These are phyloP conservation scores for Aphanomyces cochlioides DNA, from an alignment of 352 stramenopile species.

Conservation along the genomic window DNA sequence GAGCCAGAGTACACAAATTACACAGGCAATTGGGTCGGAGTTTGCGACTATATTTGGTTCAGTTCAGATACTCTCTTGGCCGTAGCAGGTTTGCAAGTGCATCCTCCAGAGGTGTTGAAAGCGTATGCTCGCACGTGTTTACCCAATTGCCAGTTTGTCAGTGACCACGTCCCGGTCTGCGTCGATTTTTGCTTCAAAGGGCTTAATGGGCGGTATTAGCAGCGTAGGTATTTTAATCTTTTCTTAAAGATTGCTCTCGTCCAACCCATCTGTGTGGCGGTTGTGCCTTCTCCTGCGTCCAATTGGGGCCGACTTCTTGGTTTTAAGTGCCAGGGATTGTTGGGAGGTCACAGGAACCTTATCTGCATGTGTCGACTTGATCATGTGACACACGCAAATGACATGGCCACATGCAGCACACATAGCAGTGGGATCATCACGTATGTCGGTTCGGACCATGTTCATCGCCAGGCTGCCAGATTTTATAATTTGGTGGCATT, in stretches of 20 bases:
- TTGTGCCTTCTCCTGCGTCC: slow-evolving; percentile 3
- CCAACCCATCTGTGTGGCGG: slow-evolving; percentile 3
- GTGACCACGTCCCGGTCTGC: slow-evolving; percentile 94
- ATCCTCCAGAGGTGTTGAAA: slow-evolving; percentile 85
- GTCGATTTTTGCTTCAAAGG: slow-evolving; percentile 81
- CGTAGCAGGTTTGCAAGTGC: slow-evolving; percentile 92
- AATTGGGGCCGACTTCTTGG: background rate
- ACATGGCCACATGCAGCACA: slow-evolving; percentile 19
- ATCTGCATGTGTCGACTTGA: background rate
- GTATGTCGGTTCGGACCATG: slow-evolving; percentile 53
- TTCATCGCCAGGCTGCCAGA: slow-evolving; percentile 59
- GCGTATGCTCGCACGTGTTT: slow-evolving; percentile 87
- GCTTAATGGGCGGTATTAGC: slow-evolving; percentile 24
- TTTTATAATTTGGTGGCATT: slow-evolving; percentile 51
- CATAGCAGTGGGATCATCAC: slow-evolving; percentile 34
- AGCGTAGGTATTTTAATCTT: background rate
- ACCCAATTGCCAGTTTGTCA: slow-evolving; percentile 94
- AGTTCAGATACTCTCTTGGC: slow-evolving; percentile 89
- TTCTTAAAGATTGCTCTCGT: background rate
- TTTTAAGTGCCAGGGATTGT: too few relatives aligned
- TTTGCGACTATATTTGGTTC: slow-evolving; percentile 99
- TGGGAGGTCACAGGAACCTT: too few relatives aligned
- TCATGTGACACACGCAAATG: slow-evolving; percentile 14
- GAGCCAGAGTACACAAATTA: slow-evolving; percentile 99
- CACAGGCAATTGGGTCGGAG: slow-evolving; percentile 93